phyloP scores from a whole-genome alignment of 345 rosid genomes.

The Hypericum perforatum region DNA sequence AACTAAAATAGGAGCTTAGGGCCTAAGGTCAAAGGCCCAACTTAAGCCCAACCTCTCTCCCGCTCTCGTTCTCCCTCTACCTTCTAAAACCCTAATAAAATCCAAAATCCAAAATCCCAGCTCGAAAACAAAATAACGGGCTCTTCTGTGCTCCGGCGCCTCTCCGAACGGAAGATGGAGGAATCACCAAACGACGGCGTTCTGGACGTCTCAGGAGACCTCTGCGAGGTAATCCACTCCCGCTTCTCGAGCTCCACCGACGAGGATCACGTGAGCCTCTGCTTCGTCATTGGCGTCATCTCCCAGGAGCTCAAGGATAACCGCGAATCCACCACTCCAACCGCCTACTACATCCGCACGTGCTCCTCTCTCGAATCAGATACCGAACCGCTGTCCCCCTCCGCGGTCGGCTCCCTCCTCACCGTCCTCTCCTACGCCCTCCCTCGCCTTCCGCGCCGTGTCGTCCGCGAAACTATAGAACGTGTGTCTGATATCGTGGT shows the following conservation, averaged over 20 bases:
- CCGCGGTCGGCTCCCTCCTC: slow-evolving; percentile 40
- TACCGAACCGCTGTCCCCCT: slow-evolving; percentile 26
- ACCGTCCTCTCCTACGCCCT: slow-evolving; percentile 50
- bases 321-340: slow-evolving; percentile 42
- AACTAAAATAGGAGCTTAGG: too few species aligned
- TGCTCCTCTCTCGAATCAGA: slow-evolving; percentile 42
- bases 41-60: too few species aligned
- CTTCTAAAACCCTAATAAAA: too few species aligned
- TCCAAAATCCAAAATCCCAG: too few species aligned
- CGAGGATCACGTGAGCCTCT: slow-evolving; percentile 53
- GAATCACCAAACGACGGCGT: neutral
- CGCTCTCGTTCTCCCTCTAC: too few species aligned
- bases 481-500: slow-evolving; percentile 33
- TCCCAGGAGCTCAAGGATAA: slow-evolving; percentile 65
- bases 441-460: slow-evolving; percentile 36
- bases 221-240: slow-evolving; percentile 46
- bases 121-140: too few species aligned
- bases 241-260: slow-evolving; percentile 39
- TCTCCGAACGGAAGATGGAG: too few species aligned
- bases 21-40: too few species aligned
- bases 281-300: slow-evolving; percentile 59
- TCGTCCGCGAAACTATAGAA: slow-evolving; percentile 47
- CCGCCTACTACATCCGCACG: slow-evolving; percentile 63
- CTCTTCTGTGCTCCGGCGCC: too few species aligned
- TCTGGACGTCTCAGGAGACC: slow-evolving; percentile 24